phyloP scores from a whole-genome alignment of 2,329 filamentous ascomycete genomes.

The Colletotrichum lindemuthianum region DNA sequence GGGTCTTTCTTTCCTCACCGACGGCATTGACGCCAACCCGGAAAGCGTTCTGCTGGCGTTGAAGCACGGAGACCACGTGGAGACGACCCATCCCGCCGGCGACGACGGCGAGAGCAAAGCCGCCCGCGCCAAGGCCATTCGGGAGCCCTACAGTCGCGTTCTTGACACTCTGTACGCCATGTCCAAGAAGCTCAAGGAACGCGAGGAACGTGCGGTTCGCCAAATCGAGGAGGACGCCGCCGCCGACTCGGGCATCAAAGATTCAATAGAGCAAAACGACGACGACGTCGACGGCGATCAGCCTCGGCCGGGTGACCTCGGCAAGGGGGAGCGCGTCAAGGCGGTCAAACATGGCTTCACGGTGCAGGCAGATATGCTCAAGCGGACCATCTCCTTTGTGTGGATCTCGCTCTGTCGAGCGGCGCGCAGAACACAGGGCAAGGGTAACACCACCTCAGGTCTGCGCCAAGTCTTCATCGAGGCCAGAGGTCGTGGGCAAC shows the following conservation, averaged over 20 bases:
- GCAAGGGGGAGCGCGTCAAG: conserved; percentile 72
- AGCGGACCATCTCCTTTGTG: conserved; percentile 86
- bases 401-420: conserved; percentile 96
- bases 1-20: conserved; percentile 80
- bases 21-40: conserved; percentile 89
- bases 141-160: conserved; percentile 84
- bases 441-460: conserved; percentile 71
- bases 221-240: conserved; percentile 65
- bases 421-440: conserved; percentile 93
- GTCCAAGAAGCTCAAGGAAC: conserved; percentile 76
- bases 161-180: conserved; percentile 90
- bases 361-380: conserved; percentile 79
- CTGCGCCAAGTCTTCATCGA: conserved; percentile 90
- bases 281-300: conserved; percentile 54
- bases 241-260: conserved; percentile 47
- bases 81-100: conserved; percentile 79
- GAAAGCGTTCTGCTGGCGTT: conserved; percentile 92
- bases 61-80: conserved; percentile 88
- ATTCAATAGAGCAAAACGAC: conserved; percentile 57
- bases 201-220: conserved; percentile 67
- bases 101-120: conserved; percentile 80
- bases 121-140: conserved; percentile 80
- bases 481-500: conserved; percentile 84
- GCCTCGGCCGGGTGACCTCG: conserved; percentile 44
- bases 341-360: conserved; percentile 74